Evolutionary conservation across 176 grass and related monocot species (phyloP), one percentile per base, ranked within the genome.

Genomic region (Raddia distichophylla): DNA sequence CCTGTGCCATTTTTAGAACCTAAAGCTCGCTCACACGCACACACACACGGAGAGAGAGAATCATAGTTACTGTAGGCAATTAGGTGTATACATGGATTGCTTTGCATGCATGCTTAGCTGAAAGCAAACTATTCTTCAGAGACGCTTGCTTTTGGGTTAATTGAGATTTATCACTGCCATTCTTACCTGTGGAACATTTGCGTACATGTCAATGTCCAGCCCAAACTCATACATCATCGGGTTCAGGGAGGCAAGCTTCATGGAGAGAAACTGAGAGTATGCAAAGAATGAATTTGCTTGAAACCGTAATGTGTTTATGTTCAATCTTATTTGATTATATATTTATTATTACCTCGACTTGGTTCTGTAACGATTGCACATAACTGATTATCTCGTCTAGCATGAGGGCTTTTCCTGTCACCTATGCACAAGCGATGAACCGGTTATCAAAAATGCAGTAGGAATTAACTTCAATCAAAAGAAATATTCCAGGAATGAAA

Each of bases 301-400:
- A 67, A 42, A 51, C 48, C 5, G 67, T 13, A 1, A 0, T 1
- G 5, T 42, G 32, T 13, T 14, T n/a, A 58, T 3, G 22, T 19
- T 47, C 5, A 47, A 11, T 78, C 60, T 35, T n/a, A 11, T 78
- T 19, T 51, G n/a, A 51, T 52, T 11, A 17, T 60, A 12, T 63
- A 52, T 69, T 53, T 63, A 52, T 53, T 63, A 52, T 77, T 62
- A 85, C 83, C 83, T 85, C 74, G 27, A 85, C 74, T 50, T 85
- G 83, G 65, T 69, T 85, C 73, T 85, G 83, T 54, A 85, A 61
- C 13, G 64, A 80, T 46, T 80, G 64, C 64, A 80, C 64, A 53
- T 80, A 80, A 51, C 51, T 69, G 51, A 80, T 80, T 14, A 80
- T 80, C 64, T 80, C 78, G 32, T 80, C 78, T 42, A 80, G 51